Evolutionary conservation across 805 yeast species (phyloP), one percentile per base, ranked within the genome.

Genomic region (Ogataea pilisensis): DNA sequence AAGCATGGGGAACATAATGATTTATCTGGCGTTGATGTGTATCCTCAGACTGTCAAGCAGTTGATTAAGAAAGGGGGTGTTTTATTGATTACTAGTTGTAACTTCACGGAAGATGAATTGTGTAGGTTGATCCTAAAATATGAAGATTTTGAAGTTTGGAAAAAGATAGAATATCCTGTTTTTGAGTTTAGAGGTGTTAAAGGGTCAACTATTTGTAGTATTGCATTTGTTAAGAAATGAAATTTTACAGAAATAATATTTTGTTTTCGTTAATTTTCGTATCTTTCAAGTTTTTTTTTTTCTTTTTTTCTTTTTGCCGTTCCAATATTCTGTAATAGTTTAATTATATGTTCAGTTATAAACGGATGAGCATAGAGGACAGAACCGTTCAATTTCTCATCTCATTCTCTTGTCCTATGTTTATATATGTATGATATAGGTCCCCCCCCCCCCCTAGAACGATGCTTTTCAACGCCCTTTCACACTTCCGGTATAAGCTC

Each of bases 101-200:
- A 93, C 61, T 93, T 93, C 61, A 91, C 98, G 1, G 84, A 85
- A 54, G 64, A 68, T 0, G 99, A 93, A 58, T 71, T 93, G 38
- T 68, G 69, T 2, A 63, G 64, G 20, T 69, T 85, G 31, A 70
- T 81, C 28, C 67, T 82, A 2, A 42, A 40, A n/a, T 34, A 43
- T 34, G 50, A 46, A 3, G 68, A 72, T 27, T 65, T 86, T 42
- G 61, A 66, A 52, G 75, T 75, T 3, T 85, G 86, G 84, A 76
- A 78, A 49, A 70, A 70, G 17, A 76, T 91, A 35, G 63, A 76
- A 11, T 91, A 93, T 61, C 96, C 96, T 8, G 72, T 76, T 6
- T 88, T 88, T 57, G 77, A 83, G 58, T 91, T 89, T 63, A 97
- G 96, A 2, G 99, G 99, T 8, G 76, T 73, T 5, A 75, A 81